Percentiles rank a stretch among this genome's conserved stretches.
phyloP scores from a whole-genome alignment of 345 rosid genomes.

The Eucalyptus erythrocorys region DNA sequence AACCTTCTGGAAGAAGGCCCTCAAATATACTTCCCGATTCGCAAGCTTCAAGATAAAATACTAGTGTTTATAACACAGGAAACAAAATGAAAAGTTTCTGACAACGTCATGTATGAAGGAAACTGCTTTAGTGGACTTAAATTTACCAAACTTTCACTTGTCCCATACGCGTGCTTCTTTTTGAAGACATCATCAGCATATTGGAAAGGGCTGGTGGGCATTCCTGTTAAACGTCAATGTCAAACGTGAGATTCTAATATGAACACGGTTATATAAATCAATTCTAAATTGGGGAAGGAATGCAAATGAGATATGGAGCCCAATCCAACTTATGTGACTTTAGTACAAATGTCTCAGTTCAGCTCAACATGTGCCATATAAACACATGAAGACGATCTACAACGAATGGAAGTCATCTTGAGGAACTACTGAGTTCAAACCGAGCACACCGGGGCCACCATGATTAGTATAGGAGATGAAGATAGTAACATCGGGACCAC shows the following conservation, averaged over 20 bases:
- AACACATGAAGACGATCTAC: too few species aligned
- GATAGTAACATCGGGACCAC: slow-evolving; percentile 85
- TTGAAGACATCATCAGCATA: slow-evolving; percentile 62
- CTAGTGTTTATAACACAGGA: neutral
- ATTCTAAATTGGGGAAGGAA: neutral
- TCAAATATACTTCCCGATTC: slow-evolving; percentile 95
- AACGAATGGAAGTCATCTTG: neutral
- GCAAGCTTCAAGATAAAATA: slow-evolving; percentile 97
- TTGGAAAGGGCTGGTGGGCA: slow-evolving; percentile 79
- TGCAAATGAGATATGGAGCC: neutral
- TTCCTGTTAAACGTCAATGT: slow-evolving; percentile 29
- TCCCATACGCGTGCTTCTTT: neutral
- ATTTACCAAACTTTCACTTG: slow-evolving; percentile 40
- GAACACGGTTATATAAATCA: neutral
- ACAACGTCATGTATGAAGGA: neutral
- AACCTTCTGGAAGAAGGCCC: slow-evolving; percentile 83
- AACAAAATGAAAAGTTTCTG: neutral
- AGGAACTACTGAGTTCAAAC: slow-evolving; percentile 27
- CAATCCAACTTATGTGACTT: neutral
- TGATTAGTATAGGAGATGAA: slow-evolving; percentile 77
- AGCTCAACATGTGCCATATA: neutral
- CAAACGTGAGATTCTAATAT: neutral
- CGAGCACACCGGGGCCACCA: slow-evolving; percentile 90
- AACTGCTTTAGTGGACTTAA: neutral
- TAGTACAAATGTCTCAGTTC: neutral